Percentiles rank a stretch among this genome's conserved stretches.
Conservation (phyloP, 495 filamentous ascomycete genomes). For the Hyaloscypha bicolor region DNA sequence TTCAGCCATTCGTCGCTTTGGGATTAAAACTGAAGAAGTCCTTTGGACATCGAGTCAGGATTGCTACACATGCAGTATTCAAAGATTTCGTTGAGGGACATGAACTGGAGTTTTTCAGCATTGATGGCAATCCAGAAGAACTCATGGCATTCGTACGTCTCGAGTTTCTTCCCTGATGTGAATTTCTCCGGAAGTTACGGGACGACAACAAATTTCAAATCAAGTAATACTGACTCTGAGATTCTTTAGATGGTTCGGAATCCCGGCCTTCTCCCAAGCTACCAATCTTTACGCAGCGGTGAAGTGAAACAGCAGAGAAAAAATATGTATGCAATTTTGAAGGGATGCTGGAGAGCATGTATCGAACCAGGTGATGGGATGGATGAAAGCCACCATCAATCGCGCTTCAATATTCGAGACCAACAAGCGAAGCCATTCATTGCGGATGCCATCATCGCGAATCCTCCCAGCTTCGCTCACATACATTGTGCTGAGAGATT, state of each 20-base stretch:
- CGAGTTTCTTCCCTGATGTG: no score
- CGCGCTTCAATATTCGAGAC: constrained; percentile 25
- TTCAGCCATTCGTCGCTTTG: constrained; percentile 71
- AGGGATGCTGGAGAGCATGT: constrained; percentile 76
- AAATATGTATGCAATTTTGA: constrained; percentile 65
- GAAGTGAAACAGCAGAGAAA: constrained; percentile 62
- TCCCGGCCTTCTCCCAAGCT: constrained; percentile 70
- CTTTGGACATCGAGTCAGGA: constrained; percentile 68
- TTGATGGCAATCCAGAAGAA: constrained; percentile 74
- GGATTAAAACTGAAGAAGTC: constrained; percentile 60
- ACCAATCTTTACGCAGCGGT: constrained; percentile 63
- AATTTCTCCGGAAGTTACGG: no score
- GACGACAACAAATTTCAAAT: no score
- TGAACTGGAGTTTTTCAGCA: constrained; percentile 74
- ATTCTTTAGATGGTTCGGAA: constrained; percentile 68
- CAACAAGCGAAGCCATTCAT: constrained; percentile 62
- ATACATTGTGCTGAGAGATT: constrained; percentile 68
- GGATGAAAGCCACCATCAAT: constrained; percentile 32
- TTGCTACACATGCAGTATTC: constrained; percentile 75
- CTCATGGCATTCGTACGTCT: constrained; percentile 65
- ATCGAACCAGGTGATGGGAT: constrained; percentile 56
- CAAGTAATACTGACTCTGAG: no score
- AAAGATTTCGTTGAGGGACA: constrained; percentile 62
- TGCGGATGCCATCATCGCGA: constrained; percentile 72
- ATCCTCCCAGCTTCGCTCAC: constrained; percentile 62